Conservation (phyloP, 441 rosid genomes). For the Rhodomyrtus psidioides region DNA sequence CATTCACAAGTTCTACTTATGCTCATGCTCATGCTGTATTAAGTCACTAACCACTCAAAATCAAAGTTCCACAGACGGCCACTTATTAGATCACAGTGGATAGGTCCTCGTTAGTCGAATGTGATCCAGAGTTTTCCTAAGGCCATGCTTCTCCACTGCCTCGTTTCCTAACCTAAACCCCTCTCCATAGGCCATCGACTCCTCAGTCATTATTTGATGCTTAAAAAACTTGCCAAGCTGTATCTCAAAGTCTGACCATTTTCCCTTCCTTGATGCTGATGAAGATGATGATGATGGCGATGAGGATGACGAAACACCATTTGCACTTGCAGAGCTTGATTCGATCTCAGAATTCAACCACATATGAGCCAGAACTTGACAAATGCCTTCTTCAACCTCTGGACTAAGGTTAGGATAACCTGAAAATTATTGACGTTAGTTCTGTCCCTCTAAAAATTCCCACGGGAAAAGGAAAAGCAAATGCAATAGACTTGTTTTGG, state of each 20-base stretch:
- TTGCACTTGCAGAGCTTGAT: background rate
- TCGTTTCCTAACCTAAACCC: constrained; percentile 2
- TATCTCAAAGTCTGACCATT: background rate
- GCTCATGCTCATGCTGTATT: background rate
- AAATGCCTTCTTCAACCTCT: constrained; percentile 10
- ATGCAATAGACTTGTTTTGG: background rate
- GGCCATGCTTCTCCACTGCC: background rate
- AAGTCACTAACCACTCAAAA: background rate
- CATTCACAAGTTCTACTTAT: background rate
- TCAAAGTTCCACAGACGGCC: background rate
- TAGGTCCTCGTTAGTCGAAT: background rate
- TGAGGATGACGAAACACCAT: background rate
- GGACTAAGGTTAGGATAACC: background rate
- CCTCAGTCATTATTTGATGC: background rate
- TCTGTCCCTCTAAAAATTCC: background rate
- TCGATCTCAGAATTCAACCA: background rate
- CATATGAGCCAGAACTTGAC: constrained; percentile 7
- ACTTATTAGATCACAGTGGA: background rate
- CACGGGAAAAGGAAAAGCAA: background rate
- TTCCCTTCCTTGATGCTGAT: background rate
- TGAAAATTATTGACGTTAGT: background rate
- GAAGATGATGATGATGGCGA: background rate
- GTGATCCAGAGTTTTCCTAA: background rate
- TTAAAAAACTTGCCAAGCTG: background rate
- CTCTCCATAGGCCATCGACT: background rate